Evolutionary conservation across 2,329 filamentous ascomycete genomes (phyloP).

Genomic region (Ceratocystis alfenasii): DNA sequence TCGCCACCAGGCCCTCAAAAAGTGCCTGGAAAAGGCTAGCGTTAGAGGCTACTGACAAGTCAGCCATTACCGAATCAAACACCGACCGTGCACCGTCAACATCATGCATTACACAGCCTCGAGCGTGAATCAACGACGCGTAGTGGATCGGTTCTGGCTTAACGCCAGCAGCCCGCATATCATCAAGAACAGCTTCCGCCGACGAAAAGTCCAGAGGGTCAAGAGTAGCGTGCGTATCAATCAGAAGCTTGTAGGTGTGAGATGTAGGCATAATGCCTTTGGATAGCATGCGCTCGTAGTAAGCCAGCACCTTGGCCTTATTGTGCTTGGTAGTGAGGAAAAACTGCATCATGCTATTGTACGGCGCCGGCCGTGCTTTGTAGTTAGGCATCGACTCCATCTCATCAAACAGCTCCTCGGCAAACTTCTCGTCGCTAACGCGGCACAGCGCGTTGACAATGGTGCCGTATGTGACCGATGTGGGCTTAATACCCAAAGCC

Average conservation of each 20-base stretch:
- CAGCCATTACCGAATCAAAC: conserved; percentile 68
- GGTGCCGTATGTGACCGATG: conserved; percentile 94
- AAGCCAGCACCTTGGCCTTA: conserved; percentile 80
- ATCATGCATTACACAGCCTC: conserved; percentile 87
- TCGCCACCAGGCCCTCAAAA: conserved; percentile 95
- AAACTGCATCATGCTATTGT: conserved; percentile 99
- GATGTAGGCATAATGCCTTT: conserved; percentile 81
- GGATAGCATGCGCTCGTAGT: conserved; percentile 87
- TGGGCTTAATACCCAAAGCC: conserved; percentile 79
- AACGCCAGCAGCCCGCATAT: conserved; percentile 62
- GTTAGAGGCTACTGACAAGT: conserved; percentile 52
- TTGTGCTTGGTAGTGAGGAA: conserved; percentile 97
- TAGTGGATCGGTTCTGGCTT: conserved; percentile 88
- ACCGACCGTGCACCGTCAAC: conserved; percentile 69
- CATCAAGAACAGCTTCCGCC: conserved; percentile 69
- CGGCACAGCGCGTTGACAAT: conserved; percentile 96
- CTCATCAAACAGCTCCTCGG: conserved; percentile 94
- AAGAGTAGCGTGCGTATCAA: conserved; percentile 88
- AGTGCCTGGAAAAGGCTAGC: conserved; percentile 89
- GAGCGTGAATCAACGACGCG: conserved; percentile 87
- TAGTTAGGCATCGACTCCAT: conserved; percentile 99
- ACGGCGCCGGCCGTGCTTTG: conserved; percentile 90
- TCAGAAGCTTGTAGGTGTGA: conserved; percentile 94
- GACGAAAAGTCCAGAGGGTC: conserved; percentile 82
- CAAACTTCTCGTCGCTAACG: conserved; percentile 94